Conservation (phyloP, 805 yeast species). For the Lachancea quebecensis region DNA sequence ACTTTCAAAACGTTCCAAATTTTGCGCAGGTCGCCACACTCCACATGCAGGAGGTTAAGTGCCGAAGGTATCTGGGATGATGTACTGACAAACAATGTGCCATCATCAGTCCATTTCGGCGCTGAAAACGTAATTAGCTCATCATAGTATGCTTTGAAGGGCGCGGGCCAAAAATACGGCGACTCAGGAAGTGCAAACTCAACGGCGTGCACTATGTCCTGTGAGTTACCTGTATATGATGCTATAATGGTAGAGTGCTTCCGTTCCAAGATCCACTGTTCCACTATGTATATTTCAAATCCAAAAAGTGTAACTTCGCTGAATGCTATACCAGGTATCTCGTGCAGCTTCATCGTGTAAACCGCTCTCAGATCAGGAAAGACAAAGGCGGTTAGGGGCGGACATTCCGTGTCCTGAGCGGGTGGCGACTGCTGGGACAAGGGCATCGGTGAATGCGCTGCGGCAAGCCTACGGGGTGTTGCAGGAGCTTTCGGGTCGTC, state of each 20-base stretch:
- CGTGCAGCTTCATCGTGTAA: slow-evolving; percentile 38
- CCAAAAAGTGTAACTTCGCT: slow-evolving; percentile 54
- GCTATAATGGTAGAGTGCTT: slow-evolving; percentile 61
- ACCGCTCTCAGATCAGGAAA: slow-evolving; percentile 57
- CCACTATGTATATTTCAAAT: slow-evolving; percentile 85
- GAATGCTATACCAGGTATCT: slow-evolving; percentile 35
- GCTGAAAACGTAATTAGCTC: slow-evolving; percentile 62
- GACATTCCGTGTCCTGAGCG: background rate
- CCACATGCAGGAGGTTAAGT: slow-evolving; percentile 63
- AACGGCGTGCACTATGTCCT: slow-evolving; percentile 56
- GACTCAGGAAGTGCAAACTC: slow-evolving; percentile 45
- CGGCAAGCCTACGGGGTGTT: background rate
- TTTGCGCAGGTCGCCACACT: slow-evolving; percentile 46
- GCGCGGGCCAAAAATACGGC: slow-evolving; percentile 29
- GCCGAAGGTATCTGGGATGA: slow-evolving; percentile 74
- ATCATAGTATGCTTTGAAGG: slow-evolving; percentile 52
- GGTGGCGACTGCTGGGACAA: background rate
- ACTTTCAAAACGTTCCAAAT: slow-evolving; percentile 56
- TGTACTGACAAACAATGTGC: slow-evolving; percentile 71
- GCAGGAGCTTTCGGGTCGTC: background rate
- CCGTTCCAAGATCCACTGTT: slow-evolving; percentile 86
- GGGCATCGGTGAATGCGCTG: background rate
- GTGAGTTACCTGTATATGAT: slow-evolving; percentile 76
- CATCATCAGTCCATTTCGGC: slow-evolving; percentile 55
- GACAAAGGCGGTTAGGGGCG: slow-evolving; percentile 11